These are phyloP conservation scores for Fusarium tjaetaba DNA, from an alignment of 2,329 filamentous ascomycete species.

Conservation along the genomic window DNA sequence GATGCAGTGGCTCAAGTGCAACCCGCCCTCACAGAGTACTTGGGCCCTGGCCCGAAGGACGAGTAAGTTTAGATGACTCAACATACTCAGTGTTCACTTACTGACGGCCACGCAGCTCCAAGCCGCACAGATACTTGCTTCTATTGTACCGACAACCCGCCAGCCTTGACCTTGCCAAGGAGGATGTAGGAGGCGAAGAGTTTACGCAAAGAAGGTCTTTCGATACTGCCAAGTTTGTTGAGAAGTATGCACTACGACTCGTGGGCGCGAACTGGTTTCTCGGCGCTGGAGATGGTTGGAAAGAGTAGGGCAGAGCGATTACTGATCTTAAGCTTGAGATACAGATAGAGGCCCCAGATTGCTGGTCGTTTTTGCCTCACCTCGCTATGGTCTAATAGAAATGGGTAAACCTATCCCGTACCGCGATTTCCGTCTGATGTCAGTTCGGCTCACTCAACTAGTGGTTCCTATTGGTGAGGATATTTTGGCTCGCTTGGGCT, in stretches of 20 bases:
- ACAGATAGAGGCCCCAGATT: neutral
- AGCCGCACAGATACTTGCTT: constrained; percentile 59
- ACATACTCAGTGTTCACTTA: neutral
- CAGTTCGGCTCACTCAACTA: neutral
- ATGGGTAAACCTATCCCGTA: neutral
- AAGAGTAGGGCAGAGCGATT: constrained; percentile 20
- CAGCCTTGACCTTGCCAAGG: constrained; percentile 48
- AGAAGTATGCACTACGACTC: constrained; percentile 51
- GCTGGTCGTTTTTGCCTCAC: neutral
- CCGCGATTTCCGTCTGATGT: too few relatives aligned
- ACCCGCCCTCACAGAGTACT: constrained; percentile 53
- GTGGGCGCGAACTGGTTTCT: constrained; percentile 59
- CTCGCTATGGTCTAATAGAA: neutral
- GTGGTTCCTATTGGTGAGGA: neutral
- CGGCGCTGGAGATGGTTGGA: constrained; percentile 57
- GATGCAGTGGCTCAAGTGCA: constrained; percentile 44
- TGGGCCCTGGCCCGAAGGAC: constrained; percentile 57
- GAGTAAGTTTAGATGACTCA: constrained; percentile 49
- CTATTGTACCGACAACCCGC: constrained; percentile 55
- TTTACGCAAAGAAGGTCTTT: constrained; percentile 57
- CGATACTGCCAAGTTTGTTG: constrained; percentile 51
- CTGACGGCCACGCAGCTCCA: constrained; percentile 48
- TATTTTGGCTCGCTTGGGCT: neutral
- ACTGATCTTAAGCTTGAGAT: neutral
- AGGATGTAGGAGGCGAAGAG: constrained; percentile 58